Evolutionary conservation across 495 filamentous ascomycete genomes (phyloP).

Genomic region (Diplogelasinospora grovesii): DNA sequence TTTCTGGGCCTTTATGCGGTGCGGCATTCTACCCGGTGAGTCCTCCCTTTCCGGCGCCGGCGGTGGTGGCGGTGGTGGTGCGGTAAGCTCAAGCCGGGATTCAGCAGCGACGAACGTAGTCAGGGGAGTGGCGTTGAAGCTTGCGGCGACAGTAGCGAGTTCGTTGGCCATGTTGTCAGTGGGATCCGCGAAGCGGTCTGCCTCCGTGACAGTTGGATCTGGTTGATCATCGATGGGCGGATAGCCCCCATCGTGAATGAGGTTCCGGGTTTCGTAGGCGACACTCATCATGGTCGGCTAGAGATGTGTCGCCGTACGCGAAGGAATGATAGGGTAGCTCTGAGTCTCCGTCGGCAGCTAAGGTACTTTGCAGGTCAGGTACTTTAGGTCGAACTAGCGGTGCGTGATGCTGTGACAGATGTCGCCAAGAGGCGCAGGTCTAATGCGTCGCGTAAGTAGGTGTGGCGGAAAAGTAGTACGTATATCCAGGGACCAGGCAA

Average conservation of each 20-base stretch:
- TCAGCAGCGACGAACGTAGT: constrained; percentile 16
- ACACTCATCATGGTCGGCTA: constrained; percentile 37
- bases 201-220: constrained; percentile 18
- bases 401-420: no score
- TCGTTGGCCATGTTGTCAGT: constrained; percentile 25
- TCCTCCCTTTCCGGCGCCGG: no score
- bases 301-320: constrained; percentile 7
- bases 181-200: constrained; percentile 22
- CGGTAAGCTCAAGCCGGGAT: constrained; percentile 16
- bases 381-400: no score
- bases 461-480: neutral
- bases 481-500: neutral
- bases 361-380: no score
- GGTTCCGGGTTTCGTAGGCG: constrained; percentile 31
- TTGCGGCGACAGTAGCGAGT: constrained; percentile 23
- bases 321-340: constrained; percentile 9
- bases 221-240: constrained; percentile 25
- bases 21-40: constrained; percentile 20
- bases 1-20: constrained; percentile 42
- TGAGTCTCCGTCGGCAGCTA: neutral
- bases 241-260: constrained; percentile 30
- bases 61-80: constrained; percentile 5
- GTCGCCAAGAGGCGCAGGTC: no score
- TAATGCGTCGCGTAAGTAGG: neutral
- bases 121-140: constrained; percentile 16